phyloP scores from a whole-genome alignment of 2,329 filamentous ascomycete species.

The Fusarium sp. region DNA sequence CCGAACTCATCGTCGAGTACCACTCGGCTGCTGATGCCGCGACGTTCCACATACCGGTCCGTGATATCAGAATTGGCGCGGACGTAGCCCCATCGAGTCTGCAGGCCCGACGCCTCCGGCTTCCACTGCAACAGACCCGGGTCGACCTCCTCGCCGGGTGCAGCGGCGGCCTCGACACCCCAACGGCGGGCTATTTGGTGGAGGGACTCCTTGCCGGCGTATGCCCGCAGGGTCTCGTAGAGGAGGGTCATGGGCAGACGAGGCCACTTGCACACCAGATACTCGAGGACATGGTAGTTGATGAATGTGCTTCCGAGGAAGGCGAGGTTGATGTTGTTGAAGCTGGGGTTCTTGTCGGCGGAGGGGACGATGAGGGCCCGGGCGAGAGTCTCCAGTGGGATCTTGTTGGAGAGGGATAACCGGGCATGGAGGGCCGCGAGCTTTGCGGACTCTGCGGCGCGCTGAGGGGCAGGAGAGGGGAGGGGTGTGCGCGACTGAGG shows the following conservation, averaged over 20 bases:
- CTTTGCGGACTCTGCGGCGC: constrained; percentile 79
- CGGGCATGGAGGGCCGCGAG: constrained; percentile 91
- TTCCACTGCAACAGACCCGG: constrained; percentile 86
- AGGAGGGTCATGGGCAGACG: constrained; percentile 88
- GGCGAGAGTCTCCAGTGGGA: constrained; percentile 86
- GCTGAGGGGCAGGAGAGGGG: constrained; percentile 74
- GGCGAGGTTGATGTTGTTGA: constrained; percentile 88
- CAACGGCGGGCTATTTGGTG: constrained; percentile 79
- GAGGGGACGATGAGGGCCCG: constrained; percentile 85
- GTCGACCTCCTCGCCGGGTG: constrained; percentile 89
- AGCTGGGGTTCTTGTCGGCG: constrained; percentile 77
- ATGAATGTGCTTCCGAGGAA: constrained; percentile 83
- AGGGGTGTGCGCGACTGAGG: constrained; percentile 50
- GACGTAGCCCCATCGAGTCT: constrained; percentile 60
- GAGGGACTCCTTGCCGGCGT: constrained; percentile 77
- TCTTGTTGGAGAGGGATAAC: constrained; percentile 78
- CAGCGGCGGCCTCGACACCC: constrained; percentile 89
- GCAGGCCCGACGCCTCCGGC: constrained; percentile 55
- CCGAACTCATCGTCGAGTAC: constrained; percentile 88
- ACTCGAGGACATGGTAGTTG: constrained; percentile 87
- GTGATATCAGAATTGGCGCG: constrained; percentile 58
- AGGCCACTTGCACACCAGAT: constrained; percentile 86
- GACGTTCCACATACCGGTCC: constrained; percentile 59
- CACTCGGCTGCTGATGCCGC: constrained; percentile 77
- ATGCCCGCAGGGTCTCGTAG: constrained; percentile 85